Conservation (phyloP, 495 filamentous ascomycete genomes). For the Penicillium ucsense region DNA sequence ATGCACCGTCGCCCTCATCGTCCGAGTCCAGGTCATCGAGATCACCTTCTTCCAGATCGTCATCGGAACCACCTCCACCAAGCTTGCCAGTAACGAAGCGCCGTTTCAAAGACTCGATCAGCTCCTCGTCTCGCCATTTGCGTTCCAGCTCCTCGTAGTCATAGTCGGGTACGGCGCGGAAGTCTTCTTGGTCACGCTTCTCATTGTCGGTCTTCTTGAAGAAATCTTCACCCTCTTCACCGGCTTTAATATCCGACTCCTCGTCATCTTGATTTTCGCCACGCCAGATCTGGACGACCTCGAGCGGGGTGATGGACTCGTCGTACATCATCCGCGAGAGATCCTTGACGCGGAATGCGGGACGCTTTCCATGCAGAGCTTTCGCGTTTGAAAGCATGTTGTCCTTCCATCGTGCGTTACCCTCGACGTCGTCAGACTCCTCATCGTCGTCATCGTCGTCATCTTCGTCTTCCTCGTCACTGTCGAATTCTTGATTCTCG, state of each 20-base stretch:
- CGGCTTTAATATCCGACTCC: slow-evolving; percentile 36
- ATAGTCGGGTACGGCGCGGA: slow-evolving; percentile 66
- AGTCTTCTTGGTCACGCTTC: slow-evolving; percentile 57
- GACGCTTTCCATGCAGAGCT: slow-evolving; percentile 56
- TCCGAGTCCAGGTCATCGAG: slow-evolving; percentile 39
- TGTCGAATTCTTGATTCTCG: slow-evolving; percentile 52
- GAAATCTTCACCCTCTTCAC: slow-evolving; percentile 71
- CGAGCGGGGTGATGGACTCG: slow-evolving; percentile 58
- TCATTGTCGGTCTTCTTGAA: slow-evolving; percentile 65
- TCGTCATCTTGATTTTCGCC: slow-evolving; percentile 36
- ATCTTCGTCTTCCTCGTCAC: slow-evolving; percentile 46
- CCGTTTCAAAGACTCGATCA: slow-evolving; percentile 60
- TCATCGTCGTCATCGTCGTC: slow-evolving; percentile 54
- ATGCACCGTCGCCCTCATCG: slow-evolving; percentile 78
- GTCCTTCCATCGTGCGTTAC: slow-evolving; percentile 69
- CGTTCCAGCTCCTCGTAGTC: slow-evolving; percentile 71
- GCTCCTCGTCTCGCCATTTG: slow-evolving; percentile 75
- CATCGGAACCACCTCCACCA: slow-evolving; percentile 32
- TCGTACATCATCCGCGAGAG: slow-evolving; percentile 86
- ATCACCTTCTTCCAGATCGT: slow-evolving; percentile 41
- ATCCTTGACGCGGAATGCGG: slow-evolving; percentile 64
- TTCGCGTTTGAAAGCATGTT: slow-evolving; percentile 72
- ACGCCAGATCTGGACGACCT: slow-evolving; percentile 71
- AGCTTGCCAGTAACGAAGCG: slow-evolving; percentile 66
- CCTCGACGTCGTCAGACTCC: slow-evolving; percentile 54